Conservation (phyloP, 108 stramenopile genomes). For the Pseudonitzschia pungens region DNA sequence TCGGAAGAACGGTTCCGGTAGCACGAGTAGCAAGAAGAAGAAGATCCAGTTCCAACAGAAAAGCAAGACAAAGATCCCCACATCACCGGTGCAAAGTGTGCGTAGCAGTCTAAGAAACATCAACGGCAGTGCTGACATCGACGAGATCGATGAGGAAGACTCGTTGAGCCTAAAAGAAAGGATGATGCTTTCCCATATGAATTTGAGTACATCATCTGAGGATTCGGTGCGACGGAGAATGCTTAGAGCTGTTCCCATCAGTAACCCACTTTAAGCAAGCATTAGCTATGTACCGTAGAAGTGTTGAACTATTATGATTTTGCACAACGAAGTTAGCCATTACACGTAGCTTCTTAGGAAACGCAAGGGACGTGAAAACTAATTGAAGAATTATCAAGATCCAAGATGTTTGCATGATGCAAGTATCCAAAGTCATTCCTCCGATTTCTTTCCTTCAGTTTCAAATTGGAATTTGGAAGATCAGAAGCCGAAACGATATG, state of each 20-base stretch:
- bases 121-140: background rate
- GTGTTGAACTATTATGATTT: too few relatives aligned
- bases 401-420: too few relatives aligned
- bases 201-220: slow-evolving; percentile 19
- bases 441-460: too few relatives aligned
- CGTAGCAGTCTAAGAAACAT: background rate
- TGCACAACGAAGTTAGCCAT: too few relatives aligned
- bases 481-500: too few relatives aligned
- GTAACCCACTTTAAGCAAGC: background rate
- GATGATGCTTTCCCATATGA: slow-evolving; percentile 31
- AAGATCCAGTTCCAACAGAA: slow-evolving; percentile 30
- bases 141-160: background rate
- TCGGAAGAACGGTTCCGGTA: too few relatives aligned
- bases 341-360: too few relatives aligned
- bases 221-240: slow-evolving; percentile 31
- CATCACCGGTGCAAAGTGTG: slow-evolving; percentile 27
- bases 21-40: background rate
- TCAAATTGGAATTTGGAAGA: too few relatives aligned
- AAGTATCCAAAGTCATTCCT: too few relatives aligned
- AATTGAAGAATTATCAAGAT: too few relatives aligned
- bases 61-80: slow-evolving; percentile 25
- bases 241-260: slow-evolving; percentile 11
- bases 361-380: too few relatives aligned
- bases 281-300: background rate
- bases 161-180: background rate